Evolutionary conservation across 75 land plant species (phyloP).

Genomic region (Adiantum capillusveneris): DNA sequence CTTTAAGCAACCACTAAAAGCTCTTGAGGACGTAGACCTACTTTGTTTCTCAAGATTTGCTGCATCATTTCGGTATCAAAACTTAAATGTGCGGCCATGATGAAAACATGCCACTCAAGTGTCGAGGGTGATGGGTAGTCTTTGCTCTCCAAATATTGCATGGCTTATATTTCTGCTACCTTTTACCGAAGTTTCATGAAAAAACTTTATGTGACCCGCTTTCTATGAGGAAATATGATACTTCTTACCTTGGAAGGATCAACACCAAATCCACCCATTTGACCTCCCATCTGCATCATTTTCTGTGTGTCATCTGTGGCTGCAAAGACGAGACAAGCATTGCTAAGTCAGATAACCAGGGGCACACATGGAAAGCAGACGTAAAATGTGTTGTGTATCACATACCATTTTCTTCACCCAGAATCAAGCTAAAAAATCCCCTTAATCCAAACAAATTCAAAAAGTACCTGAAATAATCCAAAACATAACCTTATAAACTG

Average conservation of each 20-base stretch:
- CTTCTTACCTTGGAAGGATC: conserved; percentile 74
- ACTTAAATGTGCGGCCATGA: too few relatives aligned
- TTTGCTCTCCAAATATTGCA: too few relatives aligned
- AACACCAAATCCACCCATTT: conserved; percentile 72
- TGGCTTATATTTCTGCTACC: too few relatives aligned
- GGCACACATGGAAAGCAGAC: not conserved
- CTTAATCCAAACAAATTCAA: conserved; percentile 90
- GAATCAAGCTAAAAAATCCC: conserved; percentile 90
- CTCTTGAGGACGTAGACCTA: too few relatives aligned
- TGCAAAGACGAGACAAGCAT: conserved; percentile 15
- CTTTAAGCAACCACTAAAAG: too few relatives aligned
- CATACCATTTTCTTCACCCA: conserved; percentile 98
- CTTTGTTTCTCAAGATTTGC: too few relatives aligned
- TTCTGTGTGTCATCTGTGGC: conserved; percentile 90
- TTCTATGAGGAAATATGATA: not conserved
- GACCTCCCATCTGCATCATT: conserved; percentile 94
- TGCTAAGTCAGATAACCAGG: not conserved
- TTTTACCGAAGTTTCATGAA: too few relatives aligned
- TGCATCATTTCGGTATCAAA: too few relatives aligned
- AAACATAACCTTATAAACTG: too few relatives aligned
- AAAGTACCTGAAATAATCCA: conserved; percentile 78
- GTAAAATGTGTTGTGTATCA: not conserved
- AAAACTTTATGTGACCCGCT: not conserved
- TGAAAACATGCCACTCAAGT: too few relatives aligned
- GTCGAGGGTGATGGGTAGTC: too few relatives aligned